These are phyloP conservation scores for Phellopilus nigrolimitatus DNA, from an alignment of 1,284 basidiomycete species.

Conservation along the genomic window DNA sequence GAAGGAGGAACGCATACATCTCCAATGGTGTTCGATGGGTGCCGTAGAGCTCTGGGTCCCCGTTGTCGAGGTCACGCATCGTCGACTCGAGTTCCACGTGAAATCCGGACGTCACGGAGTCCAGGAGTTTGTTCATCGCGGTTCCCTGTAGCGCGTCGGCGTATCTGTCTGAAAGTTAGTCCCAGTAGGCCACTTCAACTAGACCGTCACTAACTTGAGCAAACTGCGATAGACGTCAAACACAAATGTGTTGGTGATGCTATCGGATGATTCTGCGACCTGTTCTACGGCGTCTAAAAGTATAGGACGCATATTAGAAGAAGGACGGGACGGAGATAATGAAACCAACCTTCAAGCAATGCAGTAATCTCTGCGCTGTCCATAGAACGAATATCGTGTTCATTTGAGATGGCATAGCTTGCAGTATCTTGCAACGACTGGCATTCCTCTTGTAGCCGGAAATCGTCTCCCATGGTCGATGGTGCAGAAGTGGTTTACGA, in stretches of 20 bases:
- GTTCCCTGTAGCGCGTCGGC: constrained; percentile 52
- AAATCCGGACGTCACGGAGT: constrained; percentile 71
- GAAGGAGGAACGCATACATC: constrained; percentile 82
- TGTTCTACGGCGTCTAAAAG: constrained; percentile 66
- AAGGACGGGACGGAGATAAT: too few relatives aligned
- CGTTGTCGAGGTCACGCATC: constrained; percentile 58
- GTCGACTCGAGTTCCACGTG: constrained; percentile 66
- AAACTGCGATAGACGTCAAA: constrained; percentile 80
- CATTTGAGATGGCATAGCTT: constrained; percentile 57
- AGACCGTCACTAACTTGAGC: constrained; percentile 44
- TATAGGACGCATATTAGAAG: neutral
- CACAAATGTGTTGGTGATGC: constrained; percentile 58
- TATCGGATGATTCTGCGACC: constrained; percentile 67
- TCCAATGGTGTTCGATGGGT: constrained; percentile 75
- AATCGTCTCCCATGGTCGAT: constrained; percentile 28
- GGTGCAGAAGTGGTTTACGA: neutral
- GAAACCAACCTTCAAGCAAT: constrained; percentile 47
- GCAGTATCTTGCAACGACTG: constrained; percentile 56
- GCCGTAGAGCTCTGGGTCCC: constrained; percentile 65
- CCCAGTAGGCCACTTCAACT: neutral
- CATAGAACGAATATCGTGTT: constrained; percentile 54
- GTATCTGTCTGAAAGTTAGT: constrained; percentile 32
- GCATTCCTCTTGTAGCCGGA: constrained; percentile 76
- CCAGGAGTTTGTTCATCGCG: constrained; percentile 73
- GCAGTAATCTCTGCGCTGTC: constrained; percentile 37